Percentiles rank a stretch among this genome's conserved stretches.
Conservation (phyloP, 2,329 filamentous ascomycete genomes). For the Colletotrichum cereale region DNA sequence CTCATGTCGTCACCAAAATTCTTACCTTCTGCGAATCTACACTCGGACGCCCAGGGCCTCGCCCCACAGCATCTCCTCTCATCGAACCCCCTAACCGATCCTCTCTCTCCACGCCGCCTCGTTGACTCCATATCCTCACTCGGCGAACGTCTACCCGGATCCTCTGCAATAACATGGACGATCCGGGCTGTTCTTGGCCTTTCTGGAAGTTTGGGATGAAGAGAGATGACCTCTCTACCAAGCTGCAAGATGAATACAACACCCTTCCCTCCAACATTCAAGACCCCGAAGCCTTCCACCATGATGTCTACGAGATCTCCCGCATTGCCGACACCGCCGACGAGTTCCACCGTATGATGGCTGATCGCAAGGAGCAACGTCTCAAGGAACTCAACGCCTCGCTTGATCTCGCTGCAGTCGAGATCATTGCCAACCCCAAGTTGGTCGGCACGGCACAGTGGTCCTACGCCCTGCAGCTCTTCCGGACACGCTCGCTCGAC, state of each 20-base stretch:
- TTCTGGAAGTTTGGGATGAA: constrained; percentile 75
- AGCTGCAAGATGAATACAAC: constrained; percentile 71
- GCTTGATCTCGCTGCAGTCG: constrained; percentile 68
- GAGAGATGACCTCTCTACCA: constrained; percentile 68
- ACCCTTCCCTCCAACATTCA: constrained; percentile 68
- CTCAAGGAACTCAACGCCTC: constrained; percentile 67
- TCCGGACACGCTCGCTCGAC: constrained; percentile 70
- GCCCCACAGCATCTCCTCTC: constrained; percentile 14
- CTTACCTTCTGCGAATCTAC: background rate
- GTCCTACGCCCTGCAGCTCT: constrained; percentile 69
- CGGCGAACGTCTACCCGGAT: background rate
- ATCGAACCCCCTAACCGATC: constrained; percentile 7
- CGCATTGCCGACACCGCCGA: constrained; percentile 61
- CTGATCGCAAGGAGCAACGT: constrained; percentile 65
- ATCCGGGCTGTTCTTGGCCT: constrained; percentile 66
- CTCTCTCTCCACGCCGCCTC: constrained; percentile 7
- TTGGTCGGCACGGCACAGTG: constrained; percentile 71
- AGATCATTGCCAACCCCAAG: constrained; percentile 71
- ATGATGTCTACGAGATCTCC: constrained; percentile 71
- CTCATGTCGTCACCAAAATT: constrained; percentile 22
- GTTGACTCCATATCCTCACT: background rate
- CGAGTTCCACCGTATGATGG: constrained; percentile 68
- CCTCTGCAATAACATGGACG: constrained; percentile 60
- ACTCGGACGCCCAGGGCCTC: constrained; percentile 33
- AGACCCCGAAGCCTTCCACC: constrained; percentile 71